These are phyloP conservation scores for Leccinum subgranulosum DNA, from an alignment of 768 basidiomycete species.

Conservation along the genomic window DNA sequence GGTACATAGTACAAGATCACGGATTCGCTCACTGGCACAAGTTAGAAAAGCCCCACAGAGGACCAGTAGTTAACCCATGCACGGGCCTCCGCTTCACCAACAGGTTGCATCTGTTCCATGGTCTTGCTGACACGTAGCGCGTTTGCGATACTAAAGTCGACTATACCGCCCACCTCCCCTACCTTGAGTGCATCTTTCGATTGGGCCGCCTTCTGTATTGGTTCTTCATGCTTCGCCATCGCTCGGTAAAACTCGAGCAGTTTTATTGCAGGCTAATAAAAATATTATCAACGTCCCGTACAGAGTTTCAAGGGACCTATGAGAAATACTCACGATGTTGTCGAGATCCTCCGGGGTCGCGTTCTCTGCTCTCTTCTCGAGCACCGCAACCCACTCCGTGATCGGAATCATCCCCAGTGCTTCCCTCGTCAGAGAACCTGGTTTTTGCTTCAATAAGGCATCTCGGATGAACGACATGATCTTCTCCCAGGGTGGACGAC, in stretches of 20 bases:
- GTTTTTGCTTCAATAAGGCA: constrained; percentile 14
- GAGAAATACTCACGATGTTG: constrained; percentile 2
- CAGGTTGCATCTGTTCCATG: constrained; percentile 10
- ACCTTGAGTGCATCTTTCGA: not conserved
- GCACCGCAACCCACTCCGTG: constrained; percentile 27
- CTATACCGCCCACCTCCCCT: constrained; percentile 5
- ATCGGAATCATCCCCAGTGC: constrained; percentile 24
- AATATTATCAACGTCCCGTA: not conserved
- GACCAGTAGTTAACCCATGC: constrained; percentile 23
- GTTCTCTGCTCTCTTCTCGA: constrained; percentile 25
- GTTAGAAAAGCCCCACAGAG: constrained; percentile 12
- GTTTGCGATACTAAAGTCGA: constrained; percentile 7
- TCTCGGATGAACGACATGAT: constrained; percentile 25
- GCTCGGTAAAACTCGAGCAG: constrained; percentile 28
- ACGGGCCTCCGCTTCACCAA: constrained; percentile 11
- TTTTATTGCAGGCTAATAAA: constrained; percentile 31
- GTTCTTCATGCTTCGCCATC: constrained; percentile 6
- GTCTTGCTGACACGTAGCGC: constrained; percentile 12
- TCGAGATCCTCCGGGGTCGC: constrained; percentile 6
- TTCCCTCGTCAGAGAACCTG: not conserved
- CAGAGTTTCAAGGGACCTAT: not conserved
- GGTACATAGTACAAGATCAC: not conserved
- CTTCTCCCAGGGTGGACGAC: constrained; percentile 29
- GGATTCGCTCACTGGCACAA: not conserved
- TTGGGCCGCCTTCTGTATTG: not conserved